Evolutionary conservation across 1,139 yeast species (phyloP).

Genomic region (Suhomyces taliae): DNA sequence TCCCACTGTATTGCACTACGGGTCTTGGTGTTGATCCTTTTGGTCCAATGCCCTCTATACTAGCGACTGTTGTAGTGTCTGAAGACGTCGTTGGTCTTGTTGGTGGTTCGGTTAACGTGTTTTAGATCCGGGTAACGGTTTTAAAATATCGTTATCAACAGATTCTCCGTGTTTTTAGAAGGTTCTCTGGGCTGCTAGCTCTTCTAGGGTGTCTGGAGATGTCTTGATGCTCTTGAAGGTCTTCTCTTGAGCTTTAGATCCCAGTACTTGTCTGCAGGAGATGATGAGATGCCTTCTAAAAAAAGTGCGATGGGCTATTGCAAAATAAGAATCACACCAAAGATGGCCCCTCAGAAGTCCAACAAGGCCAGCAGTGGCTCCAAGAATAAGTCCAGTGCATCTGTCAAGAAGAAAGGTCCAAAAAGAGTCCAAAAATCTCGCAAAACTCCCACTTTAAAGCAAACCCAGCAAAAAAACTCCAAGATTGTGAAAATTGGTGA

Average conservation of each 20-base stretch:
- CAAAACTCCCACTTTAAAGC: conserved; percentile 31
- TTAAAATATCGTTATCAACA: too few species aligned
- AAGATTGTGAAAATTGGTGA: conserved; percentile 51
- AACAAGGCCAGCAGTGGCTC: neutral
- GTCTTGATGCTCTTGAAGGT: neutral
- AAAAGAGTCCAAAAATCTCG: conserved; percentile 14
- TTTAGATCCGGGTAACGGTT: too few species aligned
- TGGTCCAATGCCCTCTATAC: too few species aligned
- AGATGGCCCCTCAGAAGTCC: neutral
- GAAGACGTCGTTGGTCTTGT: too few species aligned
- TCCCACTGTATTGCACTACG: too few species aligned
- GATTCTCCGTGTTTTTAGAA: neutral
- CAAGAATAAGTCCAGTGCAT: neutral
- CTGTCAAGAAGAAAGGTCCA: conserved; percentile 9
- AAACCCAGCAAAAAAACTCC: conserved; percentile 33
- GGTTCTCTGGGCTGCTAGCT: neutral
- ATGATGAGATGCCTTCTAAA: neutral
- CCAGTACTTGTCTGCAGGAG: neutral
- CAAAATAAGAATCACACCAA: neutral
- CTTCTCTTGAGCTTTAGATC: neutral
- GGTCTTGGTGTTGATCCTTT: too few species aligned
- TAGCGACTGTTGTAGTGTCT: too few species aligned
- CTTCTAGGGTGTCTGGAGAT: too few species aligned
- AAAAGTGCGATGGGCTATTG: conserved; percentile 3
- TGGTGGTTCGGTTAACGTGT: too few species aligned